Evolutionary conservation across 345 rosid species (phyloP).

Genomic region (Physaria fendleri): DNA sequence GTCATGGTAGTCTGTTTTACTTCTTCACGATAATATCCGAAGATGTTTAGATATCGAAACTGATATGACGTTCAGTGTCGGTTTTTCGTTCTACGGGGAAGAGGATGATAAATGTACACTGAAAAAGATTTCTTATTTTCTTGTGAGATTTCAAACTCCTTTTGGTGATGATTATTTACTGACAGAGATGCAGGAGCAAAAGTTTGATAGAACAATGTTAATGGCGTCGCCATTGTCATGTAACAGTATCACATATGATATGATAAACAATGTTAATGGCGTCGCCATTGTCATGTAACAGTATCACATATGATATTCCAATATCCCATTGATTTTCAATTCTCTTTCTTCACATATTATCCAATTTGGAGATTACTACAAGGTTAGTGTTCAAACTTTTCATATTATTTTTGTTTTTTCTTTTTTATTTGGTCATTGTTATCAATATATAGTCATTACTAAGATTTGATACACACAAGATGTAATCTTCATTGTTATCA

Average conservation of each 20-base stretch:
- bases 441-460: no score
- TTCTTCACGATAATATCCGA: fast-evolving
- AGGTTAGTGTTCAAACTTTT: neutral
- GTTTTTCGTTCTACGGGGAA: neutral
- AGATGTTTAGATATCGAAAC: neutral
- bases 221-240: no score
- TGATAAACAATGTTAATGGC: neutral
- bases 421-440: no score
- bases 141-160: neutral
- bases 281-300: neutral
- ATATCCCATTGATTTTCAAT: neutral
- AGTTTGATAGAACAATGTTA: neutral
- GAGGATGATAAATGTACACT: neutral
- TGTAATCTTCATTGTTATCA: no score
- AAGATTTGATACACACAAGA: no score
- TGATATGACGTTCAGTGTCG: neutral
- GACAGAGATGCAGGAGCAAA: neutral
- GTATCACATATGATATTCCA: neutral
- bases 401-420: no score
- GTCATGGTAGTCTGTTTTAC: neutral
- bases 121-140: neutral
- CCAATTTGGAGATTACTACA: neutral
- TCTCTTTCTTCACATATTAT: neutral
- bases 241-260: no score
- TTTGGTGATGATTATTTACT: neutral